These are phyloP conservation scores for Nicotiana paniculata DNA, from an alignment of 257 asterid species.

Conservation along the genomic window DNA sequence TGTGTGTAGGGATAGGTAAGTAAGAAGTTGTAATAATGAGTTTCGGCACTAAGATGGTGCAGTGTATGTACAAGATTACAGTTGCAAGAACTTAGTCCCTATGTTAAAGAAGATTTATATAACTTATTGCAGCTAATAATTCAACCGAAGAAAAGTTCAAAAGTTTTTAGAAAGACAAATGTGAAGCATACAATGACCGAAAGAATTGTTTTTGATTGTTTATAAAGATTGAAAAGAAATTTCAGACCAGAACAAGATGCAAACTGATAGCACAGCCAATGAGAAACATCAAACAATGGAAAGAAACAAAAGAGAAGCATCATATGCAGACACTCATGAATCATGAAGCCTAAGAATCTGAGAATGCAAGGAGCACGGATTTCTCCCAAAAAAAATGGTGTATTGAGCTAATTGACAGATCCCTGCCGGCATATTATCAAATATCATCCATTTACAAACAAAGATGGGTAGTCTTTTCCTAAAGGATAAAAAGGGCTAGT, in stretches of 20 bases:
- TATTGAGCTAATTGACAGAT: neutral
- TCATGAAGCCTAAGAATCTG: neutral
- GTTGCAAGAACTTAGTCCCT: neutral
- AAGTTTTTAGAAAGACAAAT: neutral
- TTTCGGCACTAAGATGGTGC: neutral
- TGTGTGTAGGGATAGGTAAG: neutral
- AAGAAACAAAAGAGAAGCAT: conserved; percentile 7
- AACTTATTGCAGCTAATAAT: neutral
- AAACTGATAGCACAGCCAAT: neutral
- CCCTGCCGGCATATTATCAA: neutral
- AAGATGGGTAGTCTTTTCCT: neutral
- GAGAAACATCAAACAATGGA: neutral
- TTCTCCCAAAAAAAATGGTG: neutral
- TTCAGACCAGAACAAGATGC: neutral
- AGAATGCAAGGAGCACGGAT: neutral
- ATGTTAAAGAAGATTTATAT: neutral
- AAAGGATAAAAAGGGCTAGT: neutral
- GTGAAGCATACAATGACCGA: neutral
- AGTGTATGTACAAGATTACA: neutral
- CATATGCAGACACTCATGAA: neutral
- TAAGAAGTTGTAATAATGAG: neutral
- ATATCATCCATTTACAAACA: neutral
- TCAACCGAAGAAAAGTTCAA: neutral
- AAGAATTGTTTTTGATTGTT: neutral
- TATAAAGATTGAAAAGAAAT: neutral